Evolutionary conservation across 176 grass and related monocot species (phyloP).

Genomic region (Aegilops bicornis): DNA sequence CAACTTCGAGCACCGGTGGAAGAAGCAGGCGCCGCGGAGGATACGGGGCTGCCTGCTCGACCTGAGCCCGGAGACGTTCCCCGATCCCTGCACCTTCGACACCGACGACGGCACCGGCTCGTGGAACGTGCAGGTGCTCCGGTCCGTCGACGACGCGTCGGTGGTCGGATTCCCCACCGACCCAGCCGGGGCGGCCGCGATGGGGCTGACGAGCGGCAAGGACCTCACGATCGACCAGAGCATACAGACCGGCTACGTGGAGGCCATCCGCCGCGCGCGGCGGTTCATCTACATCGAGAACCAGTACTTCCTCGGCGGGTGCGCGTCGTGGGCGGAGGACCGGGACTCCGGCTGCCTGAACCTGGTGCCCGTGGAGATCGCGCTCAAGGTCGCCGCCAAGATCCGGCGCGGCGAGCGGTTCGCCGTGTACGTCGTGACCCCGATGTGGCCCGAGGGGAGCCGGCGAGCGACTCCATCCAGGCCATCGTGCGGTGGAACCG

Average conservation of each 20-base stretch:
- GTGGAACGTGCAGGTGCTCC: conserved; percentile 92
- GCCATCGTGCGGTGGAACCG: conserved; percentile 80
- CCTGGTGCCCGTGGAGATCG: conserved; percentile 82
- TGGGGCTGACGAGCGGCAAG: conserved; percentile 65
- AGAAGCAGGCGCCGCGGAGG: conserved; percentile 59
- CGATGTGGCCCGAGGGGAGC: conserved; percentile 88
- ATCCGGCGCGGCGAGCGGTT: conserved; percentile 68
- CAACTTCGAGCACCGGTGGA: conserved; percentile 89
- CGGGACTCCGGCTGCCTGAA: conserved; percentile 68
- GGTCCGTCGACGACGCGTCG: conserved; percentile 87
- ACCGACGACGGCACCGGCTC: background rate
- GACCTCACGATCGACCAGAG: conserved; percentile 74
- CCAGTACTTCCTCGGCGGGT: conserved; percentile 97
- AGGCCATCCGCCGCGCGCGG: conserved; percentile 75
- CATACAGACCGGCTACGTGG: conserved; percentile 66
- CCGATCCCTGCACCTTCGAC: conserved; percentile 19
- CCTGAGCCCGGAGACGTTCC: conserved; percentile 31
- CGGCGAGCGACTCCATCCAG: conserved; percentile 56
- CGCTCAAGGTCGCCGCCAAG: conserved; percentile 75
- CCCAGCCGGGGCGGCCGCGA: conserved; percentile 31
- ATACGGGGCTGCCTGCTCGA: conserved; percentile 52
- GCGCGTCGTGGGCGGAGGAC: conserved; percentile 65
- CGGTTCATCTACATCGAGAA: conserved; percentile 91
- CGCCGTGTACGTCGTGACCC: conserved; percentile 69
- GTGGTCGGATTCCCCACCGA: conserved; percentile 64